Conservation (phyloP, 495 filamentous ascomycete species). For the Pyrenula massariospora region DNA sequence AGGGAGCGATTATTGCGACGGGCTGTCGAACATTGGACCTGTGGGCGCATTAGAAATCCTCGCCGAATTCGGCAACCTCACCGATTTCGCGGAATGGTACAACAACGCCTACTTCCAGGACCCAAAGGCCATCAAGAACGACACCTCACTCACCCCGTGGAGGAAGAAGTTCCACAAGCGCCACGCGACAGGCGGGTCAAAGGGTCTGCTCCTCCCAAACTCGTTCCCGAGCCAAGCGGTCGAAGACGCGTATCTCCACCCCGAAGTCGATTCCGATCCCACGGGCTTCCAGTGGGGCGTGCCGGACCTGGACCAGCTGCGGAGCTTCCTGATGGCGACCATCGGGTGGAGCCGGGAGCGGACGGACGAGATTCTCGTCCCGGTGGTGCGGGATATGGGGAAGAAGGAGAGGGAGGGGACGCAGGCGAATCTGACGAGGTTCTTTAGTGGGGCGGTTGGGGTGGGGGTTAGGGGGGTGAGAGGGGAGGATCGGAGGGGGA, state of each 20-base stretch:
- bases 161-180: constrained; percentile 81
- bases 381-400: constrained; percentile 93
- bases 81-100: constrained; percentile 68
- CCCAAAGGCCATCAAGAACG: constrained; percentile 23
- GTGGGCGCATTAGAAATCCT: constrained; percentile 88
- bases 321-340: constrained; percentile 82
- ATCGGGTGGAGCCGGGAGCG: constrained; percentile 85
- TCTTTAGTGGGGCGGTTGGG: constrained; percentile 55
- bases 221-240: constrained; percentile 67
- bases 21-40: constrained; percentile 77
- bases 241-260: constrained; percentile 69
- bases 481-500: constrained; percentile 54
- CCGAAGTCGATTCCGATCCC: constrained; percentile 69
- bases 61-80: constrained; percentile 65
- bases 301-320: constrained; percentile 75
- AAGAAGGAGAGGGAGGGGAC: constrained; percentile 74
- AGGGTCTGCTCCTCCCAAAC: constrained; percentile 71
- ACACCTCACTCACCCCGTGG: constrained; percentile 35
- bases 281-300: constrained; percentile 88
- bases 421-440: constrained; percentile 91
- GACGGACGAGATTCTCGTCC: constrained; percentile 89
- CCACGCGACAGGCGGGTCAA: constrained; percentile 53
- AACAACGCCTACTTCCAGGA: constrained; percentile 20
- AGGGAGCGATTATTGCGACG: constrained; percentile 90
- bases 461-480: constrained; percentile 44